Conservation (phyloP, 192 early-diverging fungal species). For the Backusella luteola region DNA sequence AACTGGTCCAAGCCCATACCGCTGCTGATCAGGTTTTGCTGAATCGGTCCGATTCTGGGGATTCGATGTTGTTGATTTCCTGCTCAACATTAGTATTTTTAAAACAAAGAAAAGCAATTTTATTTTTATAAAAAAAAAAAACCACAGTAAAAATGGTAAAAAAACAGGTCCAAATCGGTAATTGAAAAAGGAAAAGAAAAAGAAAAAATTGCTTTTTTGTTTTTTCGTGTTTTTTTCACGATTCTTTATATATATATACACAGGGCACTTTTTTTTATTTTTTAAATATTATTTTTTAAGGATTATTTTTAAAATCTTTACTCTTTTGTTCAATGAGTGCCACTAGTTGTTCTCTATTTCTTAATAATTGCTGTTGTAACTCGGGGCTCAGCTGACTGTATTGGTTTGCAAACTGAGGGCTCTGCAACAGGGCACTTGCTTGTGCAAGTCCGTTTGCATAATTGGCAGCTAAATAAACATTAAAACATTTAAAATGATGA, state of each 20-base stretch:
- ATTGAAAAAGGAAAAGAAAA: not conserved
- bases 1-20: not conserved
- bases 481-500: not conserved
- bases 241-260: not conserved
- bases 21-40: not conserved
- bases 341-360: slow-evolving; percentile 27
- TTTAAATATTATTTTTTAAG: not conserved
- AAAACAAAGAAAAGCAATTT: not conserved
- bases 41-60: not conserved
- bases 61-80: not conserved
- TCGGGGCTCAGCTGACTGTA: slow-evolving; percentile 35
- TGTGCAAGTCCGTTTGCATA: slow-evolving; percentile 29
- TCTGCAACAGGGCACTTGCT: slow-evolving; percentile 29
- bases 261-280: not conserved
- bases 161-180: too few species aligned
- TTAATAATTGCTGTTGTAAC: slow-evolving; percentile 28
- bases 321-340: slow-evolving; percentile 30
- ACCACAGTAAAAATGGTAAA: too few species aligned
- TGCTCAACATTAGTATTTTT: not conserved
- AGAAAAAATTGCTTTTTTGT: not conserved
- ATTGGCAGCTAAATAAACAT: not conserved
- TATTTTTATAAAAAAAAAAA: too few species aligned
- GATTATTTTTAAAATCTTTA: slow-evolving; percentile 16
- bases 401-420: slow-evolving; percentile 22
- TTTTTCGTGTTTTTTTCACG: not conserved